Conservation (phyloP, 1,139 yeast species). For the Debaryomyces robertsiae region DNA sequence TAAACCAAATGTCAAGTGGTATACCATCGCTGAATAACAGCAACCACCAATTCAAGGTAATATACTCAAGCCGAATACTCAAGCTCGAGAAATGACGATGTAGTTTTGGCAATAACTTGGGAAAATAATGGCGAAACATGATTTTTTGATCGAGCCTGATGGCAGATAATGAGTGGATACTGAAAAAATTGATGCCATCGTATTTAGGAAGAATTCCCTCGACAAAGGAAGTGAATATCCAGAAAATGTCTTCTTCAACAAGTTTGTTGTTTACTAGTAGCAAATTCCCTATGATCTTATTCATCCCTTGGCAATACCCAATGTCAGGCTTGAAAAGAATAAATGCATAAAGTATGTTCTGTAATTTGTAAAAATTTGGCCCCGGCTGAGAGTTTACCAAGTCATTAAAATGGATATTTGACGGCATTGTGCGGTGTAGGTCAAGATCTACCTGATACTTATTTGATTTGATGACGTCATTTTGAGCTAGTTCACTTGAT, state of each 20-base stretch:
- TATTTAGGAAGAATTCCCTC: conserved; percentile 56
- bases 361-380: conserved; percentile 52
- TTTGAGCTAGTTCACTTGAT: conserved; percentile 15
- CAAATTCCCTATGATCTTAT: conserved; percentile 57
- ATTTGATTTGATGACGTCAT: conserved; percentile 31
- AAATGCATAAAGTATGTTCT: conserved; percentile 55
- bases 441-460: conserved; percentile 58
- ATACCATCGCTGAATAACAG: conserved; percentile 54
- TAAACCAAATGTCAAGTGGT: conserved; percentile 55
- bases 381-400: conserved; percentile 48
- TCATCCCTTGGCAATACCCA: conserved; percentile 69
- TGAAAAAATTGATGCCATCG: conserved; percentile 25
- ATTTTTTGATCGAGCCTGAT: conserved; percentile 45
- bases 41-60: conserved; percentile 63
- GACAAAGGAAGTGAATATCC: conserved; percentile 54
- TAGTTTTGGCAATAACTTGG: conserved; percentile 40
- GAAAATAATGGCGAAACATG: conserved; percentile 25
- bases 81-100: conserved; percentile 36
- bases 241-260: conserved; percentile 57
- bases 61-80: conserved; percentile 51
- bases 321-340: conserved; percentile 51
- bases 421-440: conserved; percentile 57
- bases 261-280: conserved; percentile 32
- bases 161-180: conserved; percentile 41
- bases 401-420: conserved; percentile 52